Evolutionary conservation across 1,284 basidiomycete species (phyloP).

Genomic region (Paramarasmius palmivorus): DNA sequence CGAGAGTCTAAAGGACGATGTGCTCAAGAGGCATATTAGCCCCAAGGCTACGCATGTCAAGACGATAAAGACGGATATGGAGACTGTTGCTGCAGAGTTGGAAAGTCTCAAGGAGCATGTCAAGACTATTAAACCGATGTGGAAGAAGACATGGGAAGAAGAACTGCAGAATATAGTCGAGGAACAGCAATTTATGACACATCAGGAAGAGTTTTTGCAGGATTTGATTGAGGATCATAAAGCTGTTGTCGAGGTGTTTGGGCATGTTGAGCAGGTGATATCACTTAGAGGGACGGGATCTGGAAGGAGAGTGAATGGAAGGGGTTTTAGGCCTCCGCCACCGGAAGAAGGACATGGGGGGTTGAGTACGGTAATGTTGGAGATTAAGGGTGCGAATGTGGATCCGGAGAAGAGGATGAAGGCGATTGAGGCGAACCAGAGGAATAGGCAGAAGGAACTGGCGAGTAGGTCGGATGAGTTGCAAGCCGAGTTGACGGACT

Average conservation of each 20-base stretch:
- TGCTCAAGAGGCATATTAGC: slow-evolving; percentile 85
- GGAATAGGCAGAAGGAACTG: slow-evolving; percentile 73
- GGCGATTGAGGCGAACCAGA: slow-evolving; percentile 88
- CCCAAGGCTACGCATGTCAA: slow-evolving; percentile 79
- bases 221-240: slow-evolving; percentile 93
- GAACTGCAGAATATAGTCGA: slow-evolving; percentile 97
- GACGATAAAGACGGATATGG: slow-evolving; percentile 75
- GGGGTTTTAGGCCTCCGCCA: slow-evolving; percentile 55
- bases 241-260: slow-evolving; percentile 82
- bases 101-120: slow-evolving; percentile 84
- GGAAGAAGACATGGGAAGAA: slow-evolving; percentile 98
- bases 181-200: slow-evolving; percentile 92
- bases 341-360: slow-evolving; percentile 66
- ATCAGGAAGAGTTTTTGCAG: slow-evolving; percentile 87
- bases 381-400: slow-evolving; percentile 81
- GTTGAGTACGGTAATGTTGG: slow-evolving; percentile 78
- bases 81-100: slow-evolving; percentile 70
- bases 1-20: slow-evolving; percentile 90
- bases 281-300: slow-evolving; percentile 63
- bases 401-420: slow-evolving; percentile 84
- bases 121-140: slow-evolving; percentile 89
- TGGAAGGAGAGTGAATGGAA: slow-evolving; percentile 32
- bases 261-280: slow-evolving; percentile 87
- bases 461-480: slow-evolving; percentile 76
- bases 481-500: slow-evolving; percentile 78